Percentiles rank a stretch among this genome's conserved stretches.
These are phyloP conservation scores for Salvia splendens DNA, from an alignment of 257 asterid genomes.

Conservation along the genomic window DNA sequence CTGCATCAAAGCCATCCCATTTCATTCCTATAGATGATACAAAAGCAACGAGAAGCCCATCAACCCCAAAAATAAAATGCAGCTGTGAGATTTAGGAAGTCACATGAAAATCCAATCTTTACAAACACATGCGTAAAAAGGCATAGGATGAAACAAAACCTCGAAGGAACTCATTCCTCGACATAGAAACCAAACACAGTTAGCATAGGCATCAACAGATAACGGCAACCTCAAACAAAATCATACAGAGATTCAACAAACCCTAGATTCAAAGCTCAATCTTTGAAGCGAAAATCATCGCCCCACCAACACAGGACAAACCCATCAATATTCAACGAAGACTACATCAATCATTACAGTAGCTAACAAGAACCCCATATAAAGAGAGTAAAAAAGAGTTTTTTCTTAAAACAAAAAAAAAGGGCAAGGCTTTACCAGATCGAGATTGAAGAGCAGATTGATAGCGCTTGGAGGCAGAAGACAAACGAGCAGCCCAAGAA, in stretches of 20 bases:
- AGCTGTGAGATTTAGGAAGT: conserved; percentile 13
- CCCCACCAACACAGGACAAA: conserved; percentile 23
- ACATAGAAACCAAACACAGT: background rate
- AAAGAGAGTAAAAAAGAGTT: background rate
- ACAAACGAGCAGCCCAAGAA: conserved; percentile 84
- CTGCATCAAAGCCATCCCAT: conserved; percentile 72
- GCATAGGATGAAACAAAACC: no score
- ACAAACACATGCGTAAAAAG: no score
- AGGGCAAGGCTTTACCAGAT: conserved; percentile 54
- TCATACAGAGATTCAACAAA: conserved; percentile 11
- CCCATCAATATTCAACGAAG: conserved; percentile 17
- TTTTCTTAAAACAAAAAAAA: background rate
- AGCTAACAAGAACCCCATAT: conserved; percentile 17
- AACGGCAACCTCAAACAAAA: conserved; percentile 2
- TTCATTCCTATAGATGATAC: conserved; percentile 43
- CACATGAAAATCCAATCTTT: background rate
- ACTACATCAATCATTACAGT: conserved; percentile 1
- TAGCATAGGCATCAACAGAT: background rate
- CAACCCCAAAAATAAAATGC: background rate
- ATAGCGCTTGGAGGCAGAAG: conserved; percentile 76
- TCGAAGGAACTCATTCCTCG: background rate
- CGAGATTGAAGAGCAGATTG: conserved; percentile 87
- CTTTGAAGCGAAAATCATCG: background rate
- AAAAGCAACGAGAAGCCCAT: background rate
- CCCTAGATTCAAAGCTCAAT: conserved; percentile 28